phyloP scores from a whole-genome alignment of 2,329 filamentous ascomycete species.

The Pseudocercospora fijiensis region DNA sequence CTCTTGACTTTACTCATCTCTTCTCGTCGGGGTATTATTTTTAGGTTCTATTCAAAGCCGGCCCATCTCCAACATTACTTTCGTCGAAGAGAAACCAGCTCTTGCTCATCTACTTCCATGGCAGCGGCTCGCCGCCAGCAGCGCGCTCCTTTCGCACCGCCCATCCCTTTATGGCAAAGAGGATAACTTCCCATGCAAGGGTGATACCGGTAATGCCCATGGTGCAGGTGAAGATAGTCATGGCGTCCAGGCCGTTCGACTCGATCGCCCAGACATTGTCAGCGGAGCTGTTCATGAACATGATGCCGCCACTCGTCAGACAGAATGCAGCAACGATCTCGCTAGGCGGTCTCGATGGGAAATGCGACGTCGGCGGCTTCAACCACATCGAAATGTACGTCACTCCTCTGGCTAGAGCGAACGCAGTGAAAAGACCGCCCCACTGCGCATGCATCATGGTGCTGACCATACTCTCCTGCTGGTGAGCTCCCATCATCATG shows the following conservation, averaged over 20 bases:
- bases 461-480: slow-evolving; percentile 77
- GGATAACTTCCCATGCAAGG: slow-evolving; percentile 78
- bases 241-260: slow-evolving; percentile 74
- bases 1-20: background rate
- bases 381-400: slow-evolving; percentile 81
- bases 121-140: slow-evolving; percentile 14
- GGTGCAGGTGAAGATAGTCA: slow-evolving; percentile 88
- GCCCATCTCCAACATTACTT: background rate
- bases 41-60: background rate
- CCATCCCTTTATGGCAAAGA: slow-evolving; percentile 86
- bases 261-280: slow-evolving; percentile 78
- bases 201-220: slow-evolving; percentile 79
- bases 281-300: slow-evolving; percentile 86
- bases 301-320: slow-evolving; percentile 78
- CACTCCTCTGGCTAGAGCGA: slow-evolving; percentile 71
- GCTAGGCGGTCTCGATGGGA: slow-evolving; percentile 82
- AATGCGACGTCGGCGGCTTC: slow-evolving; percentile 73
- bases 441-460: slow-evolving; percentile 93
- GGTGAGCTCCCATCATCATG: slow-evolving; percentile 93
- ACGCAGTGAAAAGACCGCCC: slow-evolving; percentile 80
- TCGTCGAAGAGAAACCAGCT: slow-evolving; percentile 8
- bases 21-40: background rate
- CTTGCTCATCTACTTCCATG: slow-evolving; percentile 10
- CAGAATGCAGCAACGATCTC: slow-evolving; percentile 88
- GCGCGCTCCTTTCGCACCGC: slow-evolving; percentile 50